phyloP scores from a whole-genome alignment of 2,329 filamentous ascomycete genomes.

The Calonectria pteridis region DNA sequence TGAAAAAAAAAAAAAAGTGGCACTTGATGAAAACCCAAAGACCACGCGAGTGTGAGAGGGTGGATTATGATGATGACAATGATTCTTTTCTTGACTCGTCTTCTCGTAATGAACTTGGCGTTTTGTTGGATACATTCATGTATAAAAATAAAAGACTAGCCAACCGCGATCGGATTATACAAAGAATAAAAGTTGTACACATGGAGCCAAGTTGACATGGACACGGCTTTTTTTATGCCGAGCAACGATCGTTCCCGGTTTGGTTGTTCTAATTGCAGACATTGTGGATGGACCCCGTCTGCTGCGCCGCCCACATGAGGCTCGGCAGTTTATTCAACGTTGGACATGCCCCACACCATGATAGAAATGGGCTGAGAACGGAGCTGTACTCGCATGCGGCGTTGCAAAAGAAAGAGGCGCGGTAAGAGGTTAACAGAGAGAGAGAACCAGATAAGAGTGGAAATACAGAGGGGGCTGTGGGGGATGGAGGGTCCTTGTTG shows the following conservation, averaged over 20 bases:
- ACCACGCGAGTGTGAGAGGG: not conserved
- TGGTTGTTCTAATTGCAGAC: not conserved
- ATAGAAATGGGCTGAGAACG: not conserved
- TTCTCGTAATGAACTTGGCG: not conserved
- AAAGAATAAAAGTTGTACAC: not conserved
- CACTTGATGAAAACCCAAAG: not conserved
- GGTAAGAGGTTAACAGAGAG: not conserved
- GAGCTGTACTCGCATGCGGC: not conserved
- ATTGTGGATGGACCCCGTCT: not conserved
- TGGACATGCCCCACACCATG: not conserved
- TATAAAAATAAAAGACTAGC: not conserved
- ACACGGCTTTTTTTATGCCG: not conserved
- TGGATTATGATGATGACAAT: not conserved
- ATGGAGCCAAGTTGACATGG: not conserved
- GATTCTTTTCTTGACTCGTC: not conserved
- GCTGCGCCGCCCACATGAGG: not conserved
- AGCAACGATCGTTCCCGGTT: conserved; percentile 1
- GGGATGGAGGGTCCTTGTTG: not conserved
- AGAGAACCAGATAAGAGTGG: not conserved
- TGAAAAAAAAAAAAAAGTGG: not conserved
- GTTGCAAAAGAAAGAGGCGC: not conserved
- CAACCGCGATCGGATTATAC: not conserved
- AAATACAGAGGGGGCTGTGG: not conserved
- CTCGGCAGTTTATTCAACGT: not conserved
- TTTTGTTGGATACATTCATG: not conserved